These are phyloP conservation scores for Globisporangium megalacanthum DNA, from an alignment of 352 stramenopile species.

Conservation along the genomic window DNA sequence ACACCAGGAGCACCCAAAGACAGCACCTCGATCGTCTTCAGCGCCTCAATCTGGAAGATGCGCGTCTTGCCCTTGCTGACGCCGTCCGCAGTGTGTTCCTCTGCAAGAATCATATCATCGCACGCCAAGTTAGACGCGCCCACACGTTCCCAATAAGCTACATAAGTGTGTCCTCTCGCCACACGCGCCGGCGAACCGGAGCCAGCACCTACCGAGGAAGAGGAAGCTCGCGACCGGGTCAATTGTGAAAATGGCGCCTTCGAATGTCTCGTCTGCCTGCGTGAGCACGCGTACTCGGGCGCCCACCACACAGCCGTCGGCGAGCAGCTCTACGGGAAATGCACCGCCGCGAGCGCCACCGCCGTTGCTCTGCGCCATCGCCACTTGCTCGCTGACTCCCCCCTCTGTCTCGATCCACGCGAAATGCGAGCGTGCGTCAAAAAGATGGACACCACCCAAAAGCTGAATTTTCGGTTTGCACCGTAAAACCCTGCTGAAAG, in stretches of 20 bases:
- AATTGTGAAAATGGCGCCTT: conserved; percentile 75
- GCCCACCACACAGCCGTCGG: conserved; percentile 54
- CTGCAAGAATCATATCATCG: conserved; percentile 14
- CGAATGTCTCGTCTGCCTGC: conserved; percentile 37
- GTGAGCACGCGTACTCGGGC: conserved; percentile 63
- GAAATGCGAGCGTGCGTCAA: neutral
- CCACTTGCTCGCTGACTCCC: neutral
- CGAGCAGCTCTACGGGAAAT: conserved; percentile 54
- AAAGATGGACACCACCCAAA: neutral
- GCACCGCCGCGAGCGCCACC: conserved; percentile 3
- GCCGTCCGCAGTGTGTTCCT: conserved; percentile 39
- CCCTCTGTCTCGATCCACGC: neutral
- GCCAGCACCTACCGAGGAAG: conserved; percentile 42
- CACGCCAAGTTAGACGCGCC: neutral
- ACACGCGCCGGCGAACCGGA: neutral
- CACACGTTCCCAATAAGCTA: too few relatives aligned
- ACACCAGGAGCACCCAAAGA: neutral
- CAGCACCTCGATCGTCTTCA: conserved; percentile 58
- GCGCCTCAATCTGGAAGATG: conserved; percentile 64
- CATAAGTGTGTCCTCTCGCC: neutral
- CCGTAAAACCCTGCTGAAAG: neutral
- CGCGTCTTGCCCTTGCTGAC: conserved; percentile 54
- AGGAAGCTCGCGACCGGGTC: conserved; percentile 77
- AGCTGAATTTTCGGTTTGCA: neutral
- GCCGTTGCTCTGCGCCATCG: conserved; percentile 17